A percentile compares a stretch with the other conserved stretches of the same genome.
Evolutionary conservation across 2,329 filamentous ascomycete species (phyloP).

Genomic region (Arthrocladium fulminans): DNA sequence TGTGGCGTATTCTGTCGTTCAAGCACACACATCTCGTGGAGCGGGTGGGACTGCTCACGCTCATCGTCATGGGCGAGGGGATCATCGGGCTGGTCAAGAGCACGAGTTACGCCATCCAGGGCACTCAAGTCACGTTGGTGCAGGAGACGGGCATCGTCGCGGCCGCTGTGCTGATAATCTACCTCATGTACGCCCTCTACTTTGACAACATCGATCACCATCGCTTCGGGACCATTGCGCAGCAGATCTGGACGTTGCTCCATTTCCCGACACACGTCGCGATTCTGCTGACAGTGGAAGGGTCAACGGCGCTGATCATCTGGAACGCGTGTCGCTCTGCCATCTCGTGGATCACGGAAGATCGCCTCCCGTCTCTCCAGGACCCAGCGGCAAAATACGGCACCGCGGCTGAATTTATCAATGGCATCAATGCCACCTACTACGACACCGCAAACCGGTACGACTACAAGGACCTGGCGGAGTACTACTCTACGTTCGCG

Average conservation of each 20-base stretch:
- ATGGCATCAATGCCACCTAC: not conserved
- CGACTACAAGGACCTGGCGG: slow-evolving; percentile 6
- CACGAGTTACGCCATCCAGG: slow-evolving; percentile 12
- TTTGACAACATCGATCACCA: slow-evolving; percentile 47
- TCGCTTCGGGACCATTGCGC: slow-evolving; percentile 45
- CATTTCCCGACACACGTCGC: slow-evolving; percentile 58
- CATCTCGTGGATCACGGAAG: slow-evolving; percentile 3
- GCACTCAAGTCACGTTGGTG: slow-evolving; percentile 25
- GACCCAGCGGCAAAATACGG: not conserved
- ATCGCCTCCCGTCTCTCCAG: not conserved
- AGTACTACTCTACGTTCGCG: not conserved
- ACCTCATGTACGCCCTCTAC: slow-evolving; percentile 56
- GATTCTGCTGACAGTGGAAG: slow-evolving; percentile 56
- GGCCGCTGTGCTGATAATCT: slow-evolving; percentile 25
- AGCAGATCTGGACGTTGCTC: slow-evolving; percentile 42
- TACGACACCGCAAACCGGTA: not conserved
- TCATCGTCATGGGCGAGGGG: slow-evolving; percentile 59
- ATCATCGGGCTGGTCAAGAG: slow-evolving; percentile 44
- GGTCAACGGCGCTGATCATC: slow-evolving; percentile 22
- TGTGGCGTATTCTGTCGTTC: slow-evolving; percentile 51
- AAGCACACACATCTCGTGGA: slow-evolving; percentile 55
- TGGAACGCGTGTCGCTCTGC: slow-evolving; percentile 9
- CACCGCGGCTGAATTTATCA: not conserved
- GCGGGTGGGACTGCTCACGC: slow-evolving; percentile 54
- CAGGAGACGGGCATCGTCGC: slow-evolving; percentile 31